phyloP scores from a whole-genome alignment of 352 stramenopile genomes.

The Halophytophthora batemanensis region DNA sequence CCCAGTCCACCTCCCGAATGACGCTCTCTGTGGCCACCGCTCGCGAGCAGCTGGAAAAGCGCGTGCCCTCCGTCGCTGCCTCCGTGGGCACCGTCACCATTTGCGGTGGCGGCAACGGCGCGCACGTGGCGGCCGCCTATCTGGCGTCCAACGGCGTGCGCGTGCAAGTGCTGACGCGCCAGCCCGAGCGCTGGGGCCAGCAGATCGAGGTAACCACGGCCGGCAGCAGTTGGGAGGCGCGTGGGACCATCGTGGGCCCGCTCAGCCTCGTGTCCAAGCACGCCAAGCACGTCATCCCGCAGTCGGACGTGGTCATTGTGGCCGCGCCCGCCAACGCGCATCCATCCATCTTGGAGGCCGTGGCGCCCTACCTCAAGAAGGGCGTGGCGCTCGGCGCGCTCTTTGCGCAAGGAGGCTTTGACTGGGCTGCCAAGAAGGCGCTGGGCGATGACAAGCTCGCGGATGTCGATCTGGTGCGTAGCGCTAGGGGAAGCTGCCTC shows the following conservation, averaged over 20 bases:
- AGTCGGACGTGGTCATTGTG: constrained; percentile 88
- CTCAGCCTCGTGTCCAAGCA: constrained; percentile 79
- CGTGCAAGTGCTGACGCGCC: constrained; percentile 80
- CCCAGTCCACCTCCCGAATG: constrained; percentile 36
- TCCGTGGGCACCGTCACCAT: constrained; percentile 79
- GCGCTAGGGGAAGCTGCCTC: background rate
- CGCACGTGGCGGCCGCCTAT: constrained; percentile 88
- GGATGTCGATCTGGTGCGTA: constrained; percentile 55
- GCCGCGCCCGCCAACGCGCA: constrained; percentile 89
- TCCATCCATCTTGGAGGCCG: constrained; percentile 69
- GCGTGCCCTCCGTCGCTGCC: constrained; percentile 27
- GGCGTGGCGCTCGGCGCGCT: constrained; percentile 83
- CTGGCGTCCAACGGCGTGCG: constrained; percentile 82
- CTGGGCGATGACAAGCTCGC: constrained; percentile 64
- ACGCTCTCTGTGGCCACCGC: constrained; percentile 78
- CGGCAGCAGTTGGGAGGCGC: constrained; percentile 84
- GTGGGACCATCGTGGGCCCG: constrained; percentile 67
- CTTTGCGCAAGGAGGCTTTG: constrained; percentile 91
- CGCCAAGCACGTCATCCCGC: constrained; percentile 79
- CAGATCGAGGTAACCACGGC: constrained; percentile 75
- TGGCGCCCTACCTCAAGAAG: constrained; percentile 85
- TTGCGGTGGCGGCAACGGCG: constrained; percentile 90
- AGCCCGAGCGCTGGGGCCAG: constrained; percentile 78
- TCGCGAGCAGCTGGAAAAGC: constrained; percentile 55
- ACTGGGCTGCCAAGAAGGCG: constrained; percentile 89